These are phyloP conservation scores for Bryoerythrophyllum caledonicum DNA, from an alignment of 225 moss, liverwort and hornwort genomes.

Conservation along the genomic window DNA sequence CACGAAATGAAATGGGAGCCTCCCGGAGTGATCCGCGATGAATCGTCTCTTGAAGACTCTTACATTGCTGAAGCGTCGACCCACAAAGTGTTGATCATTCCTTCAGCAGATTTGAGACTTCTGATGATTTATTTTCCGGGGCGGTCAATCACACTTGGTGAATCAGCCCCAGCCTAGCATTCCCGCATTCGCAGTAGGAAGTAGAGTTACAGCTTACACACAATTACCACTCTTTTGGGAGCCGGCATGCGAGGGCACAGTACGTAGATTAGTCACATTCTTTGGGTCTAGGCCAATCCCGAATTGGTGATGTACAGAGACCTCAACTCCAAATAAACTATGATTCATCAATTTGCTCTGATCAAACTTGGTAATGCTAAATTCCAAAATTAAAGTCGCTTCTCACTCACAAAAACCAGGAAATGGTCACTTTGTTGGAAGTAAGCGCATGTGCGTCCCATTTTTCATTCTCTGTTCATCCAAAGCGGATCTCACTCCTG, in stretches of 20 bases:
- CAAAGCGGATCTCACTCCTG: no score
- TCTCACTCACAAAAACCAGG: no score
- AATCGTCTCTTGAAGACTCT: no score
- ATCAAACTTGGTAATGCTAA: no score
- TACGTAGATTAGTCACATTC: constrained; percentile 6
- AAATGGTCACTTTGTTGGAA: no score
- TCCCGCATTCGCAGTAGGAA: neutral
- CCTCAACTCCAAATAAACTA: no score
- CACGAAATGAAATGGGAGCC: neutral
- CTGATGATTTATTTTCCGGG: neutral
- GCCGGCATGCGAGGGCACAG: neutral
- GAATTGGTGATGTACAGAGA: neutral
- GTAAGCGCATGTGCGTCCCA: no score
- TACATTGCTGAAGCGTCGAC: neutral
- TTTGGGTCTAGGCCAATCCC: neutral
- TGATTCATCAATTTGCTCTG: no score
- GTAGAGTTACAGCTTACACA: neutral
- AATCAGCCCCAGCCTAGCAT: neutral
- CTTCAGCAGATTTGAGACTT: no score
- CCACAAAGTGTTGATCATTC: neutral
- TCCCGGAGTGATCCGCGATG: neutral
- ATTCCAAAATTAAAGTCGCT: no score
- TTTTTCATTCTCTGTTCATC: no score
- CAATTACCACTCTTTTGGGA: neutral
- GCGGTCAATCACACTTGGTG: neutral